These are phyloP conservation scores for Wickerhamiella nectarea DNA, from an alignment of 805 yeast genomes.

Conservation along the genomic window DNA sequence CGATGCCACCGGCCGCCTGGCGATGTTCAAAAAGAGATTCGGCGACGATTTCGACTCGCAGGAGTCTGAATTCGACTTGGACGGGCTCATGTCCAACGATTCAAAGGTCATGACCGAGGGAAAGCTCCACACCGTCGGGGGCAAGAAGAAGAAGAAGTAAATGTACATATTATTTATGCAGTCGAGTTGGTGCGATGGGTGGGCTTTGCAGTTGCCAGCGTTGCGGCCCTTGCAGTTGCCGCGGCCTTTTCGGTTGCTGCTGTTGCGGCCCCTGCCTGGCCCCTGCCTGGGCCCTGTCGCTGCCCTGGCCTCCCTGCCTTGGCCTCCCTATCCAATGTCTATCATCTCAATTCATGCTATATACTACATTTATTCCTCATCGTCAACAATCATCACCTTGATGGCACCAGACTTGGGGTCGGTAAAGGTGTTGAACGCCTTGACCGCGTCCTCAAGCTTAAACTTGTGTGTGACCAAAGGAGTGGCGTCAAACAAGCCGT, in stretches of 20 bases:
- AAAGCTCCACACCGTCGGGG: conserved; percentile 14
- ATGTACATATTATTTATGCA: not conserved
- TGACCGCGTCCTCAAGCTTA: conserved; percentile 33
- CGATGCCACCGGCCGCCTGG: conserved; percentile 69
- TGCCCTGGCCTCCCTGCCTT: not conserved
- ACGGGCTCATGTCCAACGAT: conserved; percentile 18
- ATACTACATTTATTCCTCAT: conserved; percentile 8
- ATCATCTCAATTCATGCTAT: not conserved
- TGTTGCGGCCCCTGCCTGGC: too few species aligned
- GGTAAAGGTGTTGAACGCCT: conserved; percentile 32
- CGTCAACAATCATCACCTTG: conserved; percentile 36
- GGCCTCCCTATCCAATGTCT: too few species aligned
- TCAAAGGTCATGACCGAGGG: conserved; percentile 21
- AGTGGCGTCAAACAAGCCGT: conserved; percentile 33
- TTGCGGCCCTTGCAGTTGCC: too few species aligned
- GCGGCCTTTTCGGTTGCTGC: too few species aligned
- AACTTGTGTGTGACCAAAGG: conserved; percentile 38
- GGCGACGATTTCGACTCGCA: conserved; percentile 15
- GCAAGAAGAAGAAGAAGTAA: conserved; percentile 16
- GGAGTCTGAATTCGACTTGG: conserved; percentile 15
- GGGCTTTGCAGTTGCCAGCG: too few species aligned
- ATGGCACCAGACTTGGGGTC: conserved; percentile 35
- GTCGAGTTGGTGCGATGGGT: too few species aligned
- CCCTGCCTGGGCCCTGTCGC: too few species aligned
- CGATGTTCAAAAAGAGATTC: conserved; percentile 27